phyloP scores from a whole-genome alignment of 1,139 yeast species.

The Sugiyamaella pinicola region DNA sequence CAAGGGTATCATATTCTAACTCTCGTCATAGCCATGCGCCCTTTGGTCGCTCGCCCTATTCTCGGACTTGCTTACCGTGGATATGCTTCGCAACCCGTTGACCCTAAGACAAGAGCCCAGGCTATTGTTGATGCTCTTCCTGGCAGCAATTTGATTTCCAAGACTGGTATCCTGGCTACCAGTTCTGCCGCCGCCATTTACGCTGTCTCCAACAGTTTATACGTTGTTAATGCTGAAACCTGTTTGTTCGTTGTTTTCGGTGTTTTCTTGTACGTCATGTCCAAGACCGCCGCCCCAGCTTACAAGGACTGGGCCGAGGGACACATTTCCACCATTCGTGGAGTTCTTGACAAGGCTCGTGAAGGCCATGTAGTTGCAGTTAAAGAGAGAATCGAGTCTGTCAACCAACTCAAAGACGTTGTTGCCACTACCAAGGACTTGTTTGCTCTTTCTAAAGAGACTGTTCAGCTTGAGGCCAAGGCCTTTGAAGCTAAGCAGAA shows the following conservation, averaged over 20 bases:
- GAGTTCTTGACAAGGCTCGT: constrained; percentile 84
- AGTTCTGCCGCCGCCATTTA: constrained; percentile 91
- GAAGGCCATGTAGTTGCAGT: constrained; percentile 89
- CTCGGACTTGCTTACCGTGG: constrained; percentile 29
- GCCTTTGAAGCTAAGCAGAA: constrained; percentile 90
- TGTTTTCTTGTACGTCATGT: constrained; percentile 71
- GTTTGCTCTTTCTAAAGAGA: constrained; percentile 93
- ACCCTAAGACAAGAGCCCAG: constrained; percentile 89
- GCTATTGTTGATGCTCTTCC: constrained; percentile 91
- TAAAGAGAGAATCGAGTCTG: constrained; percentile 85
- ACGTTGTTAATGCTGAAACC: constrained; percentile 93
- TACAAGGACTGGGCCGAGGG: constrained; percentile 95
- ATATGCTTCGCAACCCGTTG: constrained; percentile 48
- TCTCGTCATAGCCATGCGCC: constrained; percentile 20
- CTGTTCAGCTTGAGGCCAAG: constrained; percentile 92
- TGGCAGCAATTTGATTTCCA: constrained; percentile 83
- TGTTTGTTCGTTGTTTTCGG: constrained; percentile 79
- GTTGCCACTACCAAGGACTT: constrained; percentile 87
- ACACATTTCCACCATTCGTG: constrained; percentile 81
- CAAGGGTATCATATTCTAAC: neutral
- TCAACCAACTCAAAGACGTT: constrained; percentile 87
- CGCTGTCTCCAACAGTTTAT: constrained; percentile 90
- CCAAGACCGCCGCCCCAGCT: constrained; percentile 90
- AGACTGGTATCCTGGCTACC: constrained; percentile 94
- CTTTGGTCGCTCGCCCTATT: constrained; percentile 32